A percentile compares a stretch with the other conserved stretches of the same genome.
Evolutionary conservation across 371 early-diverging fungal genomes (phyloP).

Genomic region (Mucor plumbeus): DNA sequence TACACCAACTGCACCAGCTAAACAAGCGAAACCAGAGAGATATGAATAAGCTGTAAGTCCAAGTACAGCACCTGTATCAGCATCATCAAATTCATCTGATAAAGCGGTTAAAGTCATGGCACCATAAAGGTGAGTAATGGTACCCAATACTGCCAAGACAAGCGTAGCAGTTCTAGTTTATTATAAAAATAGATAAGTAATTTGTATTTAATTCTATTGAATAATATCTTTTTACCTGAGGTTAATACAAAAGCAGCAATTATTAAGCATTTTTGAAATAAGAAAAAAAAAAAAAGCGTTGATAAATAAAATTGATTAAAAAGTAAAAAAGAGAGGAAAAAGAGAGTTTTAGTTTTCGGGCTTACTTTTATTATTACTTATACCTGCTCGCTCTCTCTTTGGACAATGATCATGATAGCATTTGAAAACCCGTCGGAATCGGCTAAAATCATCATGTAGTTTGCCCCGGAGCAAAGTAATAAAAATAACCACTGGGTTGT

Average conservation of each 20-base stretch:
- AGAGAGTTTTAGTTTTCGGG: not conserved
- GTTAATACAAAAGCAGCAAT: conserved; percentile 50
- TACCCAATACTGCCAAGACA: conserved; percentile 42
- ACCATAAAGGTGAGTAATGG: conserved; percentile 40
- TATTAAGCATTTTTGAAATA: conserved; percentile 36
- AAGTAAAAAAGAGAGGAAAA: conserved; percentile 11
- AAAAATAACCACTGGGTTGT: not conserved
- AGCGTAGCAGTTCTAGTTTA: conserved; percentile 42
- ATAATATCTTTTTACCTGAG: conserved; percentile 22
- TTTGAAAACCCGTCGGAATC: not conserved
- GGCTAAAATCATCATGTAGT: conserved; percentile 1
- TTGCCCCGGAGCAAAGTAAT: not conserved
- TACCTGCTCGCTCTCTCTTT: not conserved
- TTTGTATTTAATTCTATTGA: not conserved
- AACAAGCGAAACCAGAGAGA: conserved; percentile 42
- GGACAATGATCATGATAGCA: conserved; percentile 3
- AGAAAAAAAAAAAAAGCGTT: no score
- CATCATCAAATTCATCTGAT: conserved; percentile 36
- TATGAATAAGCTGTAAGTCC: conserved; percentile 45
- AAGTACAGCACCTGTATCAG: conserved; percentile 37
- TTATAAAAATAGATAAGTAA: not conserved
- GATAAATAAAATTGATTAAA: not conserved
- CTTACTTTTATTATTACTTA: not conserved
- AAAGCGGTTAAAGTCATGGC: conserved; percentile 40
- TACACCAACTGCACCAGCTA: conserved; percentile 50